phyloP scores from a whole-genome alignment of 768 basidiomycete genomes.

The Boletus rex-veris region DNA sequence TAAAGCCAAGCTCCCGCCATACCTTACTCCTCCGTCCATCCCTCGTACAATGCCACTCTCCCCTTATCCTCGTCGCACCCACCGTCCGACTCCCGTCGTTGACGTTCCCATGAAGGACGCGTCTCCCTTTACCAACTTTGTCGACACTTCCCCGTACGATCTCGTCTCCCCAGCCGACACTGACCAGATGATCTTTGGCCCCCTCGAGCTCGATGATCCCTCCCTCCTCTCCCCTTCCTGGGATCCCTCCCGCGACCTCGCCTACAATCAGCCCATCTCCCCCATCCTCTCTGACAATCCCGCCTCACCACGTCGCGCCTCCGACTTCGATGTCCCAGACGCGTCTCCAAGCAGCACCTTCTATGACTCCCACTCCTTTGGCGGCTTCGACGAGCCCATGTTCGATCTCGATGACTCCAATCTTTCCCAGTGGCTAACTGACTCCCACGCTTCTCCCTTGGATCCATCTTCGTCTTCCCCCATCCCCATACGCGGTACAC shows the following conservation, averaged over 20 bases:
- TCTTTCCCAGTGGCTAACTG: conserved; percentile 61
- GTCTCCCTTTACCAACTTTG: conserved; percentile 31
- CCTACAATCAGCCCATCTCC: conserved; percentile 39
- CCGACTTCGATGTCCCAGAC: conserved; percentile 40
- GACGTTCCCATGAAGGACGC: conserved; percentile 31
- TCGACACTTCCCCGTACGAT: conserved; percentile 43
- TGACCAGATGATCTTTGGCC: conserved; percentile 36
- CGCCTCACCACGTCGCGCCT: conserved; percentile 39
- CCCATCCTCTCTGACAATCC: conserved; percentile 38
- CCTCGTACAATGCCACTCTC: conserved; percentile 41
- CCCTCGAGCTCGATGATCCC: conserved; percentile 32
- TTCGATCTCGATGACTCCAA: conserved; percentile 42
- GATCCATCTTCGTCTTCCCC: conserved; percentile 49
- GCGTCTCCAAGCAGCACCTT: conserved; percentile 38
- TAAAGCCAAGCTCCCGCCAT: conserved; percentile 28
- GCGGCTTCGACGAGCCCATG: conserved; percentile 30
- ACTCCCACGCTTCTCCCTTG: conserved; percentile 43
- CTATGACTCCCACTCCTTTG: conserved; percentile 33
- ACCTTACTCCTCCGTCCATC: conserved; percentile 25
- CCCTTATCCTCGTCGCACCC: conserved; percentile 36
- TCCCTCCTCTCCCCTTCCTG: conserved; percentile 28
- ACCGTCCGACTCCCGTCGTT: conserved; percentile 15
- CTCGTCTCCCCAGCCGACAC: conserved; percentile 30
- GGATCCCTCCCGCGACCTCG: conserved; percentile 33
- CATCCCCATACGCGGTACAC: conserved; percentile 56